Evolutionary conservation across 2,329 filamentous ascomycete species (phyloP).

Genomic region (Hirsutella minnesotensis): DNA sequence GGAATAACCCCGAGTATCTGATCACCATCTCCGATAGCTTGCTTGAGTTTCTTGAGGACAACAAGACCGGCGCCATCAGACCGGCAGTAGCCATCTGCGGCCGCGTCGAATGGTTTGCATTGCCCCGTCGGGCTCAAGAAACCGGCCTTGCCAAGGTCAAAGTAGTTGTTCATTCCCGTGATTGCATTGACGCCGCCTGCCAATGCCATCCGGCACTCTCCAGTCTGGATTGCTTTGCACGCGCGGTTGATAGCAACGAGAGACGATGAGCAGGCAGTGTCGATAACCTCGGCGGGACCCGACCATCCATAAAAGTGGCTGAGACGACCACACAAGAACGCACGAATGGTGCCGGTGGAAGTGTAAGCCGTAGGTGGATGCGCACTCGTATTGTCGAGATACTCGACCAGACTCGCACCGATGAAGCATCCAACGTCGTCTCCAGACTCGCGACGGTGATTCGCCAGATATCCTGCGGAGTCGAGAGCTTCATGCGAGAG

Average conservation of each 20-base stretch:
- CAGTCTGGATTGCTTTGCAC: conserved; percentile 4
- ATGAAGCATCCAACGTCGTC: conserved; percentile 14
- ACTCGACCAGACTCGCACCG: conserved; percentile 11
- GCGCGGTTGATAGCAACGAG: conserved; percentile 2
- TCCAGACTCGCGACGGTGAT: neutral
- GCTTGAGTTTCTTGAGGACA: conserved; percentile 37
- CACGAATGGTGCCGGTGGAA: conserved; percentile 6
- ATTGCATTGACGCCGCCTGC: conserved; percentile 54
- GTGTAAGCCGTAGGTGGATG: conserved; percentile 19
- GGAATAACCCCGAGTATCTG: conserved; percentile 52
- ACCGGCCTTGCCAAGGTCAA: conserved; percentile 50
- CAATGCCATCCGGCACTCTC: conserved; percentile 42
- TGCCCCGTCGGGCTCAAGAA: conserved; percentile 42
- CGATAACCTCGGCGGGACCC: conserved; percentile 3
- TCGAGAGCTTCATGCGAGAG: conserved; percentile 21
- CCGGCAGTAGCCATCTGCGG: conserved; percentile 47
- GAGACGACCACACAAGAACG: conserved; percentile 3
- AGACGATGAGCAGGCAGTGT: conserved; percentile 4
- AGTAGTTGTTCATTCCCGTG: conserved; percentile 48
- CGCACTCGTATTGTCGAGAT: conserved; percentile 11
- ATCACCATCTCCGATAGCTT: conserved; percentile 45
- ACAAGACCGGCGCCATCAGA: conserved; percentile 35
- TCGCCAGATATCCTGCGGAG: conserved; percentile 7
- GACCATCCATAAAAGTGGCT: conserved; percentile 4
- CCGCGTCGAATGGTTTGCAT: conserved; percentile 46